Evolutionary conservation across 2,329 filamentous ascomycete species (phyloP), one percentile per base, ranked within the genome.

Genomic region (Emergomyces pasteurianus): DNA sequence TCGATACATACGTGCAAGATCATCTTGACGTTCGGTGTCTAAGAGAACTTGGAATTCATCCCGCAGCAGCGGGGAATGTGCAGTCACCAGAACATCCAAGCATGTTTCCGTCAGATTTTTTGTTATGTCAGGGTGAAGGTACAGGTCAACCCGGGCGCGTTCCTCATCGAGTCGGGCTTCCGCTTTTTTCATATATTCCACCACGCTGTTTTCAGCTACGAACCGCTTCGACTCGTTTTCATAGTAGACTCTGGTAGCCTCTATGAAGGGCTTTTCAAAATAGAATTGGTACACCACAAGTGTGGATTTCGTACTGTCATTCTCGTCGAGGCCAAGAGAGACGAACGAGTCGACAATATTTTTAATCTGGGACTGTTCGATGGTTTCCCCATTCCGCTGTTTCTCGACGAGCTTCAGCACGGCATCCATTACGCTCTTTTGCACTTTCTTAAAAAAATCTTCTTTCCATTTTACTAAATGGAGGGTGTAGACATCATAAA

Each of bases 181-280:
- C 0, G 94, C 95, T 82, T 99, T 99, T 81, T 97, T 97, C 94
- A 99, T 97, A 77, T 97, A 99, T 72, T 99, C 94, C 40, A 99
- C 92, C 3, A 99, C 91, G 65, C 89, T 95, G 73, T 99, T 99
- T 74, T 97, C 92, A 12, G 91, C 89, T 40, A 99, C 85, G 71
- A 99, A 99, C 65, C 91, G 88, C 68, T 90, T 90, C 23, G 94
- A 97, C 74, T 99, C 95, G 53, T 88, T 86, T 67, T 90, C 82
- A 74, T 99, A 99, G 77, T 96, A 99, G 36, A 81, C 78, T 67
- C 83, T 85, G 10, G 94, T 99, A 2, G 91, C 90, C 6, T 82
- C 81, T 58, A 99, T 82, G 81, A 96, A 99, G 0, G 95, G 94
- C 69, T 83, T 85, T 77, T 99, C 92, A 71, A 99, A 99, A 77